A percentile compares a stretch with the other conserved stretches of the same genome.
phyloP scores from a whole-genome alignment of 768 basidiomycete species.

The Tricholoma saponaceum region DNA sequence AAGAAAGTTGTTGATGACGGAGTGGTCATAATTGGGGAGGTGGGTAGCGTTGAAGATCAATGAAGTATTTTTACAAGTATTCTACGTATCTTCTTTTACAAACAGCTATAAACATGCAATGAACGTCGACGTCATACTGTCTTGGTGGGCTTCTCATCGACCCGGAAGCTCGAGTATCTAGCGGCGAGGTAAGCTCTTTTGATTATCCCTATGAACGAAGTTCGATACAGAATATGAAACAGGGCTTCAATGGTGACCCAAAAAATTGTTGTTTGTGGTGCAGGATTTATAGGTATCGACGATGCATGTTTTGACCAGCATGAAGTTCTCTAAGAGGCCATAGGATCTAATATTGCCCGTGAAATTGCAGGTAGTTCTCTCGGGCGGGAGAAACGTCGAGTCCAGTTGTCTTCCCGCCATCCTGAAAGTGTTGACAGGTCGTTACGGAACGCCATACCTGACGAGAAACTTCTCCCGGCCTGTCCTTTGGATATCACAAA shows the following conservation, averaged over 20 bases:
- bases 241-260: constrained; percentile 5
- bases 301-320: neutral
- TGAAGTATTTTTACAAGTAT: neutral
- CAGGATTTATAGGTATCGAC: constrained; percentile 57
- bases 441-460: constrained; percentile 28
- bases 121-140: neutral
- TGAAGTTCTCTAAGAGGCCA: neutral
- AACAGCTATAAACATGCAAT: constrained; percentile 1
- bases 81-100: neutral
- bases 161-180: neutral
- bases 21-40: constrained; percentile 34
- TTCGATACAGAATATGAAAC: neutral
- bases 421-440: constrained; percentile 38
- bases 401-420: constrained; percentile 59
- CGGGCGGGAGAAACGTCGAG: constrained; percentile 27
- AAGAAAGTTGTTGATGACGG: constrained; percentile 28
- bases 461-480: constrained; percentile 36
- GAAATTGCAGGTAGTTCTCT: constrained; percentile 34
- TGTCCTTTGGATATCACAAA: constrained; percentile 53
- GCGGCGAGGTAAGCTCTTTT: neutral
- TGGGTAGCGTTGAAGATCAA: constrained; percentile 21
- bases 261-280: constrained; percentile 50
- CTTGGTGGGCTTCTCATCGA: neutral
- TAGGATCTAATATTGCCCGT: constrained; percentile 59
- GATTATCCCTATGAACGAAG: neutral